These are phyloP conservation scores for Acacia concinna DNA, from an alignment of 331 rosid species.

Conservation along the genomic window DNA sequence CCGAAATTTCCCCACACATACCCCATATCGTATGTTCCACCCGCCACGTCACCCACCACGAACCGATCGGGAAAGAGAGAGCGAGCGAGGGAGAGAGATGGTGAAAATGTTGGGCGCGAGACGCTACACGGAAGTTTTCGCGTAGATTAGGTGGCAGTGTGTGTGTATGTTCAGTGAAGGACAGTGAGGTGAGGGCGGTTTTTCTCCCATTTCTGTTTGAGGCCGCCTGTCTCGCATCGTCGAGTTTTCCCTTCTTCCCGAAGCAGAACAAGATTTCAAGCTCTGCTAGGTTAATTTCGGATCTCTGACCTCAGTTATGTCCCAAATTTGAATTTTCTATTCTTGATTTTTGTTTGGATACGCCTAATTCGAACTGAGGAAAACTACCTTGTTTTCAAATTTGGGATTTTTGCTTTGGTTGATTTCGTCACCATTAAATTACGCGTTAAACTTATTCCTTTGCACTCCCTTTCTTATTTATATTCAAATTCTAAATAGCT, in stretches of 20 bases:
- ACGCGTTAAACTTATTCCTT: not conserved
- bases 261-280: not conserved
- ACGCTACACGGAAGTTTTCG: not conserved
- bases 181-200: not conserved
- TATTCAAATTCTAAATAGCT: not conserved
- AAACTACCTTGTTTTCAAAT: not conserved
- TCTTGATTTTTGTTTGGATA: not conserved
- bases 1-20: not conserved
- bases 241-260: not conserved
- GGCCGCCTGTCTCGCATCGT: not conserved
- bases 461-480: not conserved
- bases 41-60: constrained; percentile 5
- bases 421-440: not conserved
- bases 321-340: not conserved
- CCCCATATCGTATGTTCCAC: not conserved
- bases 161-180: not conserved
- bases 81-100: not conserved
- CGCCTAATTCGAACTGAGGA: not conserved
- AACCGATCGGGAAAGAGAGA: not conserved
- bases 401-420: constrained; percentile 10
- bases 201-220: not conserved
- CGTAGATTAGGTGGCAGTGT: constrained; percentile 13
- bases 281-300: constrained; percentile 1
- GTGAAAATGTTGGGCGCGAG: not conserved
- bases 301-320: not conserved